Base-by-base conservation (phyloP, 352 stramenopile species). In the Pythium scleroteichum region DNA sequence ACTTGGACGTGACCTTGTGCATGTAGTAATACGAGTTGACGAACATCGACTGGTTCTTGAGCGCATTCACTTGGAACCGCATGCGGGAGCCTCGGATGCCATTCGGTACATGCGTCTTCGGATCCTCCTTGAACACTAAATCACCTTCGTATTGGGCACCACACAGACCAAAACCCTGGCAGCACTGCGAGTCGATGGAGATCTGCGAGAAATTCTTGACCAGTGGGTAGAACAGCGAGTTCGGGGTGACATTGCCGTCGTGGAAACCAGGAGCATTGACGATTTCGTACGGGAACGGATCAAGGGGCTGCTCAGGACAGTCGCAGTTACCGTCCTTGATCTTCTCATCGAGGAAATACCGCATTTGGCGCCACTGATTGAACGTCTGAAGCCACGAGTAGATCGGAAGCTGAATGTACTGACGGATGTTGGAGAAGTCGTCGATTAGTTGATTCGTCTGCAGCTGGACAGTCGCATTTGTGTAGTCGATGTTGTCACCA, bases 21-120 rank as follows among this genome's bases (percentile, higher is more conserved):
- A 95, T 71, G 50, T 97, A 97, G 63, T 90, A 96, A 62, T 92
- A 94, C 64, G 84, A 94, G 60, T 97, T 95, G 45, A 97, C 78
- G 49, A 94, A 96, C 72, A 94, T 92, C 46, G 81, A 80, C 65
- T 97, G 88, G 55, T 94, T 95, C 27, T 68, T 79, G 67, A 97
- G 76, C 9, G 88, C 85, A 35, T 90, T 86, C 55, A 95, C 63
- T 57, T 96, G 88, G 66, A 96, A 95, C 3, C 86, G 82, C 59
- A 97, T 79, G 9, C 90, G 82, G 46, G 87, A 94, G 23, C 84
- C 88, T 24, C 68, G 23, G 29, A 97, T 85, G 3, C 76, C 84
- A 13, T 76, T 59, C 4, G 57, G 38, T 17, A 41, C 9, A 16
- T 33, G 45, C 22, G 47, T 56, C 9, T 56, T 26, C 6, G 51